These are phyloP conservation scores for Nothomitra cinnamomea DNA, from an alignment of 2,329 filamentous ascomycete species.

Conservation along the genomic window DNA sequence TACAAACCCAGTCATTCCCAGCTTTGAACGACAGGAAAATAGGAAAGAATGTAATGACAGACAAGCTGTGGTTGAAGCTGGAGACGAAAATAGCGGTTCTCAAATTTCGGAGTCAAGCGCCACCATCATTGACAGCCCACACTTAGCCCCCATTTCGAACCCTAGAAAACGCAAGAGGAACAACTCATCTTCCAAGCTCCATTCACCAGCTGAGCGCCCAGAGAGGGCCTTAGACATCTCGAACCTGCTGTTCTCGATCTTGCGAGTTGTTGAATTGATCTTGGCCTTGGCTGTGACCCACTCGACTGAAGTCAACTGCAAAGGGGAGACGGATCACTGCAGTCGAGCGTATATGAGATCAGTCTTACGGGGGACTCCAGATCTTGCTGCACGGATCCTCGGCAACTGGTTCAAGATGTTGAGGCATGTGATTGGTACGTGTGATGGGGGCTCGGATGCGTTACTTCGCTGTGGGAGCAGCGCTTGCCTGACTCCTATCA, in stretches of 20 bases:
- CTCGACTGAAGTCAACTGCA: neutral
- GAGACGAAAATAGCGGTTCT: conserved; percentile 14
- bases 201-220: neutral
- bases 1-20: conserved; percentile 9
- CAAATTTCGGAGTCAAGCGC: conserved; percentile 3
- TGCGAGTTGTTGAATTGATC: neutral
- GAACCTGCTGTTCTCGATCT: neutral
- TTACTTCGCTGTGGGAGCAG: neutral
- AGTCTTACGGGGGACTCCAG: conserved; percentile 1
- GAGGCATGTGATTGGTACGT: neutral
- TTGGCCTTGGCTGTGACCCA: neutral
- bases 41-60: neutral
- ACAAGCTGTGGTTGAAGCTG: conserved; percentile 16
- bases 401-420: conserved; percentile 1
- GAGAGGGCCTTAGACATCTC: neutral
- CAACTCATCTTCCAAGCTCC: neutral
- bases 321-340: neutral
- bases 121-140: conserved; percentile 6
- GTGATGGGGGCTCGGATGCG: neutral
- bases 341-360: conserved; percentile 5
- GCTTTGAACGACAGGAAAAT: conserved; percentile 9
- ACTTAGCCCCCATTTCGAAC: neutral
- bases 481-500: neutral
- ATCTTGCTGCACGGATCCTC: neutral
- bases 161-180: conserved; percentile 10